Base-by-base conservation (phyloP, 371 early-diverging fungal species). In the Lichtheimia hyalospora region DNA sequence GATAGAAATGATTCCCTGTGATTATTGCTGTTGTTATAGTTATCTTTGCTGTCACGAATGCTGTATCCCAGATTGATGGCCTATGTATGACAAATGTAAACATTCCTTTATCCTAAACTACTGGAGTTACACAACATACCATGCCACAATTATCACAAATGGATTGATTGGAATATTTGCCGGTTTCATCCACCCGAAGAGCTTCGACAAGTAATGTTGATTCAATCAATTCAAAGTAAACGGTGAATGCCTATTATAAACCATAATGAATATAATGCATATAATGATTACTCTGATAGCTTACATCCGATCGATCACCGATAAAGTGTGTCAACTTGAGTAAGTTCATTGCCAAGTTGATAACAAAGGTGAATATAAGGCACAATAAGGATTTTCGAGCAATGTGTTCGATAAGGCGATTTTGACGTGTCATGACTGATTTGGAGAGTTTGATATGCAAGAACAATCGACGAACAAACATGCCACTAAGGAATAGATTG, bases 171-270 rank as follows among this genome's bases (percentile, higher is more conserved):
- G 61, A 49, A n/a, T 57, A 52, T 14, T 44, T 39, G 6, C 20
- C 5, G 23, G 64, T 61, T 13, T 62, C 53, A 54, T 79, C 80
- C 13, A 74, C 70, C 12, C 80, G 67, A n/a, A 79, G 66, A 2
- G 80, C 80, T 46, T 79, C 77, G 2, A 79, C 80, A 28, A 79
- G 46, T 16, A 79, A 52, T 1, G 80, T 79, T 1, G 80, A 79
- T 60, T 79, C 80, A 24, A 74, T 58, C 14, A 79, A 46, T 50
- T 76, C 68, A 58, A 79, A 73, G 28, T 72, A 79, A 1, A 73
- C 75, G 13, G 80, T 79, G 43, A 79, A 73, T 0, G 74, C 75
- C 76, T 75, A 63, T n/a, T 3, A 4, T 4, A 3, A 12, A 28
- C 3, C n/a, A n/a, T n/a, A n/a, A 21, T 24, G 43, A 34, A 21